A percentile compares a stretch with the other conserved stretches of the same genome.
These are phyloP conservation scores for Psilocybe mexicana DNA, from an alignment of 1,284 basidiomycete genomes.

Conservation along the genomic window DNA sequence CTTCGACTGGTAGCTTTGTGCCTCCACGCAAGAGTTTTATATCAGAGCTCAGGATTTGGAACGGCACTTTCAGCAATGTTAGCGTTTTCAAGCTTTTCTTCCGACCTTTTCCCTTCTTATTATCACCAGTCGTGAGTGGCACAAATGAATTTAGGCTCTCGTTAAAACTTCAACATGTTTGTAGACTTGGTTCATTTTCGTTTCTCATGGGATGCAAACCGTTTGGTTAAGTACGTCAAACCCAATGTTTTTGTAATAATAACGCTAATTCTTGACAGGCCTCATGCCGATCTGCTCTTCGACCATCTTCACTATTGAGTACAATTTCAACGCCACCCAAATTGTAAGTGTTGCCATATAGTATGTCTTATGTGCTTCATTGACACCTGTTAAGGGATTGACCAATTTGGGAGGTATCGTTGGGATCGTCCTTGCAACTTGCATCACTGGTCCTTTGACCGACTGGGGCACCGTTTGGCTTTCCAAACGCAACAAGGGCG, in stretches of 20 bases:
- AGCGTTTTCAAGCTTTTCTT: conserved; percentile 37
- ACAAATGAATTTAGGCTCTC: not conserved
- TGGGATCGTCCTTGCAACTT: conserved; percentile 40
- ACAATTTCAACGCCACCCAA: conserved; percentile 39
- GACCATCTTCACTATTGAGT: conserved; percentile 43
- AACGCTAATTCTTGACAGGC: conserved; percentile 23
- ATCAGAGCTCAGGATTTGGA: conserved; percentile 37
- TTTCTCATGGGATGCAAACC: conserved; percentile 40
- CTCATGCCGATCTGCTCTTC: conserved; percentile 43
- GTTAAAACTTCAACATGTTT: not conserved
- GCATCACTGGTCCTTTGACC: conserved; percentile 41
- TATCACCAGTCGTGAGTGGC: conserved; percentile 41
- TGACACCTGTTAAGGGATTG: conserved; percentile 28
- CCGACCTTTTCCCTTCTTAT: conserved; percentile 40
- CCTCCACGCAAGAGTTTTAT: conserved; percentile 28
- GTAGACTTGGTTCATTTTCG: conserved; percentile 40
- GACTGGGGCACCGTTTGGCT: conserved; percentile 45
- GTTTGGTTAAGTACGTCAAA: conserved; percentile 40
- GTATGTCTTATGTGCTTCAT: not conserved
- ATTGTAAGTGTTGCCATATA: conserved; percentile 25
- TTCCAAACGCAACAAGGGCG: conserved; percentile 41
- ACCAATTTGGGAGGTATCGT: conserved; percentile 46
- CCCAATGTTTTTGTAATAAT: not conserved
- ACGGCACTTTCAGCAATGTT: conserved; percentile 36
- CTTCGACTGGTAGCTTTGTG: conserved; percentile 12